Conservation (phyloP, 2,329 filamentous ascomycete genomes). For the Elsinoe ampelina region DNA sequence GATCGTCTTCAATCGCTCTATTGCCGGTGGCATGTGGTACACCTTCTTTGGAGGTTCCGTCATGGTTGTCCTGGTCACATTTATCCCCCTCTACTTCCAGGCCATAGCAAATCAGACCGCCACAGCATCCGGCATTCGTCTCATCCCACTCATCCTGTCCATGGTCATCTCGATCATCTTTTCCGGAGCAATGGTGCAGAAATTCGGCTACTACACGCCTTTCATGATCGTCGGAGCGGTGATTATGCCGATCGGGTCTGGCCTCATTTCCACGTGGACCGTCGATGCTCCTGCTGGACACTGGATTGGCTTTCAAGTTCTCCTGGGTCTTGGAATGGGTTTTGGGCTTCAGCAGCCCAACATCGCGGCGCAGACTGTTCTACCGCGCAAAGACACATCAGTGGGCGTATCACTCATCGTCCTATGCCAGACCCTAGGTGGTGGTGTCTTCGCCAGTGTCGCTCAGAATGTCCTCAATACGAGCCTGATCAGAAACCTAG, state of each 20-base stretch:
- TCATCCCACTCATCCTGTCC: slow-evolving; percentile 38
- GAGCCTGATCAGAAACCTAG: slow-evolving; percentile 36
- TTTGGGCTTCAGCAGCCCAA: slow-evolving; percentile 41
- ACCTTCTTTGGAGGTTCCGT: slow-evolving; percentile 21
- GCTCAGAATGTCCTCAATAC: slow-evolving; percentile 44
- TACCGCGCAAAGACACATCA: slow-evolving; percentile 36
- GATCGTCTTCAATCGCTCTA: slow-evolving; percentile 37
- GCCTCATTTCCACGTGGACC: slow-evolving; percentile 37
- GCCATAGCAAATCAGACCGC: slow-evolving; percentile 38
- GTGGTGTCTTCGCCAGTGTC: slow-evolving; percentile 41
- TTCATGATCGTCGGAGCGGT: slow-evolving; percentile 36
- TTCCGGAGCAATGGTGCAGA: slow-evolving; percentile 31
- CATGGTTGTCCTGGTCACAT: slow-evolving; percentile 19
- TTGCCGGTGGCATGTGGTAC: slow-evolving; percentile 33
- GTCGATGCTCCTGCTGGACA: slow-evolving; percentile 29
- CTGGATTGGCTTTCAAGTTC: slow-evolving; percentile 32
- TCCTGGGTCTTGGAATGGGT: slow-evolving; percentile 35
- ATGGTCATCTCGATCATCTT: slow-evolving; percentile 37
- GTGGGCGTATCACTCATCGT: slow-evolving; percentile 41
- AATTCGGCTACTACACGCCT: slow-evolving; percentile 41
- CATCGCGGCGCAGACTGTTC: slow-evolving; percentile 37
- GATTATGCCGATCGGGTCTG: slow-evolving; percentile 38
- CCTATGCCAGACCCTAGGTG: slow-evolving; percentile 40
- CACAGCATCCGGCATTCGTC: slow-evolving; percentile 40
- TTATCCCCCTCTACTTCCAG: slow-evolving; percentile 41